Base-by-base conservation (phyloP, 768 basidiomycete genomes). In the Kwoniella europaea region DNA sequence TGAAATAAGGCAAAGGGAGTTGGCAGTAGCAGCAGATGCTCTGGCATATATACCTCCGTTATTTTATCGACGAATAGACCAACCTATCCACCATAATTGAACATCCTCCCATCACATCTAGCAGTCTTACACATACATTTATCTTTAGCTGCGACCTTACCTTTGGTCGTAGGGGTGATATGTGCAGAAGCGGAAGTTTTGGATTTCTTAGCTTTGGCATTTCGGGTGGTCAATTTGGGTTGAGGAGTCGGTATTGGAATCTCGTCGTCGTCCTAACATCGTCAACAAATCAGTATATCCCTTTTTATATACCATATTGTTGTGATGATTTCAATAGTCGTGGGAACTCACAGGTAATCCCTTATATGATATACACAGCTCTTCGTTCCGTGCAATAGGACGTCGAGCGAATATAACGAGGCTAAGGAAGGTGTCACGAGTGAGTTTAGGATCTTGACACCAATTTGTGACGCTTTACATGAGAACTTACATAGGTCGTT, bases 321-420 rank as follows among this genome's bases (percentile, higher is more conserved):
- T 20, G 22, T 42, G 22, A 52, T 10, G 24, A 50, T 18, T 44
- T 44, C 13, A 29, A 27, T n/a, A 42, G 35, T 15, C 3, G 50
- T 10, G 12, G n/a, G 16, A 12, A 74, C 79, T 53, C 46, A 80
- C 81, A 2, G 75, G 76, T 16, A 78, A 52, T n/a, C 82, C 82
- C 55, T 77, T 76, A 65, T 83, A 83, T 0, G 80, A 81, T 60
- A 83, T 83, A 63, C 79, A 79, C 7, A 82, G 72, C 63, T 83
- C 82, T 59, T 82, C 77, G 15, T 73, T 71, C 2, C 56, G 24
- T 24, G 42, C 29, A n/a, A 83, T 77, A n/a, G 75, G 65, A 53
- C 76, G 62, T 15, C 74, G 59, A 43, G 82, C 69, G 50, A 80
- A 77, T 57, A 83, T 81, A n/a, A 76, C 76, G 41, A 83, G 67